Evolutionary conservation across 129 eudicot species (phyloP).

Genomic region (Chrysanthemum makinoi): DNA sequence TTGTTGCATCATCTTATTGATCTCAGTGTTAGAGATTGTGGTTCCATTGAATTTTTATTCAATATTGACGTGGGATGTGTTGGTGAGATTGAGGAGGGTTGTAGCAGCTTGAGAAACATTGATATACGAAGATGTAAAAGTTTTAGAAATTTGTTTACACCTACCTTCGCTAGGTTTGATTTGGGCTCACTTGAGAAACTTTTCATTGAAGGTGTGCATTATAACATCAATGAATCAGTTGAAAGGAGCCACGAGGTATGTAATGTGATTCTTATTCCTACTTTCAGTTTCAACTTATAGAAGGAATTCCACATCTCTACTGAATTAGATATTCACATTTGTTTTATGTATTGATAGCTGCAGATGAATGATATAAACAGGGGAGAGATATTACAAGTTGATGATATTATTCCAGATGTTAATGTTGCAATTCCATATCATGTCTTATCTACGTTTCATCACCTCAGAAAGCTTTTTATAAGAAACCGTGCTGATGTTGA

Average conservation of each 20-base stretch:
- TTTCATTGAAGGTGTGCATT: background rate
- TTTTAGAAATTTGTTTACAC: background rate
- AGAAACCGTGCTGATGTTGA: background rate
- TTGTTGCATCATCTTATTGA: background rate
- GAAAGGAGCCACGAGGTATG: background rate
- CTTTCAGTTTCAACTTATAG: too few species aligned
- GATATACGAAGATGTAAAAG: too few species aligned
- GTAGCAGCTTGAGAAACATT: background rate
- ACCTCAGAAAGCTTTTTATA: background rate
- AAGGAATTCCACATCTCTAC: too few species aligned
- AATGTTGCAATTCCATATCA: constrained; percentile 9
- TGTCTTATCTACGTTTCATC: background rate
- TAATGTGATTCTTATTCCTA: too few species aligned
- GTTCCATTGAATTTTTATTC: background rate
- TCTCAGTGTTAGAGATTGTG: background rate
- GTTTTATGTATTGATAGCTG: background rate
- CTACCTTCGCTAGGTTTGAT: background rate
- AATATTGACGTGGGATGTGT: background rate
- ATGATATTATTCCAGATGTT: too few species aligned
- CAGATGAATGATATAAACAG: too few species aligned
- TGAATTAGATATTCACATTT: too few species aligned
- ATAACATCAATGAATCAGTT: background rate
- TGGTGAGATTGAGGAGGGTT: background rate
- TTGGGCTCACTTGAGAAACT: background rate
- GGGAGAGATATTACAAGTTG: too few species aligned